A percentile compares a stretch with the other conserved stretches of the same genome.
Evolutionary conservation across 2,329 filamentous ascomycete genomes (phyloP).

Genomic region (Neonectria neomacrospora): DNA sequence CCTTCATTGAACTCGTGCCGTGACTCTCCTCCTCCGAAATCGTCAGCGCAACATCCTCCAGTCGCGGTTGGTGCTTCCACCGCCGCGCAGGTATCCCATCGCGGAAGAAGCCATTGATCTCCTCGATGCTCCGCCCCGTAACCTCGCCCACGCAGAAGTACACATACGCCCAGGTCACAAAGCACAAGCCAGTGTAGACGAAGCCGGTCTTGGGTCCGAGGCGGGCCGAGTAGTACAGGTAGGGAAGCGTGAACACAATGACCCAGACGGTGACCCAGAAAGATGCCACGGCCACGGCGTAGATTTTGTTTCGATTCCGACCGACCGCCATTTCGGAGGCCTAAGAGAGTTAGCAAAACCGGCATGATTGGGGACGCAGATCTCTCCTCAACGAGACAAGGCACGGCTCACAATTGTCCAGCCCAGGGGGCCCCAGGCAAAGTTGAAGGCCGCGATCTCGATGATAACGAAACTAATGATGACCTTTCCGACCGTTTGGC

Average conservation of each 20-base stretch:
- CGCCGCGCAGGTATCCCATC: constrained; percentile 43
- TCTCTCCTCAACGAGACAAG: not conserved
- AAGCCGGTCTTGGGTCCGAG: constrained; percentile 54
- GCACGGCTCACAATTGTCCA: constrained; percentile 50
- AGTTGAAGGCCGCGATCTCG: constrained; percentile 58
- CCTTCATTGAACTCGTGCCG: constrained; percentile 11
- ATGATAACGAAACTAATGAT: constrained; percentile 56
- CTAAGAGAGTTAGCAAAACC: constrained; percentile 21
- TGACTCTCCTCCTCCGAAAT: constrained; percentile 4
- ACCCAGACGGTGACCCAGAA: constrained; percentile 58
- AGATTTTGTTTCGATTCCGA: constrained; percentile 53
- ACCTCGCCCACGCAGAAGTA: constrained; percentile 51
- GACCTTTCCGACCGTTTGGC: constrained; percentile 49
- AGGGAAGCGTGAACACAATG: constrained; percentile 53
- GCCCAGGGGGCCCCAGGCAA: constrained; percentile 53
- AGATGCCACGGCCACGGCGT: constrained; percentile 51
- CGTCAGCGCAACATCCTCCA: constrained; percentile 9
- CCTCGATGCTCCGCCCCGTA: constrained; percentile 44
- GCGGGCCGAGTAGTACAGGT: constrained; percentile 53
- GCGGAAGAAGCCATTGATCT: constrained; percentile 45
- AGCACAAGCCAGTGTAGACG: constrained; percentile 49
- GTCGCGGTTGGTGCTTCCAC: constrained; percentile 43
- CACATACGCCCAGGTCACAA: constrained; percentile 50
- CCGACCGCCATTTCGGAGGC: constrained; percentile 60
- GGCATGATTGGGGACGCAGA: not conserved